A percentile compares a stretch with the other conserved stretches of the same genome.
Evolutionary conservation across 2,329 filamentous ascomycete genomes (phyloP).

Genomic region (Arthroderma sp.): DNA sequence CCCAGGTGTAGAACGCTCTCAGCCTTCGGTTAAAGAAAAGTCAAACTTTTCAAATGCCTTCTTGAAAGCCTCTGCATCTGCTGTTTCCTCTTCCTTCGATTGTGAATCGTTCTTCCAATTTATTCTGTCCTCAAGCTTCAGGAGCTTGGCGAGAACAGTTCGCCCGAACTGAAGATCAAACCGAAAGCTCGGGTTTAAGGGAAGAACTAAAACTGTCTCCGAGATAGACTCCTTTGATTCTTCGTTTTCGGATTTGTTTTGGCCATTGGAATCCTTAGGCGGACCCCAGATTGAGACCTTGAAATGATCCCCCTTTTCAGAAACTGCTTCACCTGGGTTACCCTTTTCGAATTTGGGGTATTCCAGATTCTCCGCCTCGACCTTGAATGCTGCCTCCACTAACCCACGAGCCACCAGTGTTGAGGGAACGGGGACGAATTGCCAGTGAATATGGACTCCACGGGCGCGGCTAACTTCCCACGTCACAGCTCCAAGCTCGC

Average conservation of each 20-base stretch:
- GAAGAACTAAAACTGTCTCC: slow-evolving; percentile 61
- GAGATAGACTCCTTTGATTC: slow-evolving; percentile 28
- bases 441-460: slow-evolving; percentile 88
- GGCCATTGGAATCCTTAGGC: slow-evolving; percentile 4
- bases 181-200: slow-evolving; percentile 54
- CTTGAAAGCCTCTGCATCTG: slow-evolving; percentile 68
- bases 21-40: slow-evolving; percentile 47
- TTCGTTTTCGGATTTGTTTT: slow-evolving; percentile 5
- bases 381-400: slow-evolving; percentile 77
- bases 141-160: slow-evolving; percentile 73
- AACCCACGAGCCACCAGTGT: slow-evolving; percentile 57
- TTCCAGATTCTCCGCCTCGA: slow-evolving; percentile 65
- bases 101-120: slow-evolving; percentile 80
- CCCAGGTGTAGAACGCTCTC: neutral
- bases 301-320: slow-evolving; percentile 52
- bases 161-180: slow-evolving; percentile 90
- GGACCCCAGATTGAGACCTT: slow-evolving; percentile 65
- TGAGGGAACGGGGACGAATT: slow-evolving; percentile 65
- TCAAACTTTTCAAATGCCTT: slow-evolving; percentile 74
- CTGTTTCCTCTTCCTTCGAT: slow-evolving; percentile 60
- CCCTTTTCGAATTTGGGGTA: slow-evolving; percentile 41
- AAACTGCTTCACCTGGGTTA: slow-evolving; percentile 27
- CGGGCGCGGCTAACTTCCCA: slow-evolving; percentile 79
- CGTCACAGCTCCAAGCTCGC: slow-evolving; percentile 65
- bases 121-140: slow-evolving; percentile 63